Evolutionary conservation across 148 eudicot genomes (phyloP).

Genomic region (Rhododendron henanense): DNA sequence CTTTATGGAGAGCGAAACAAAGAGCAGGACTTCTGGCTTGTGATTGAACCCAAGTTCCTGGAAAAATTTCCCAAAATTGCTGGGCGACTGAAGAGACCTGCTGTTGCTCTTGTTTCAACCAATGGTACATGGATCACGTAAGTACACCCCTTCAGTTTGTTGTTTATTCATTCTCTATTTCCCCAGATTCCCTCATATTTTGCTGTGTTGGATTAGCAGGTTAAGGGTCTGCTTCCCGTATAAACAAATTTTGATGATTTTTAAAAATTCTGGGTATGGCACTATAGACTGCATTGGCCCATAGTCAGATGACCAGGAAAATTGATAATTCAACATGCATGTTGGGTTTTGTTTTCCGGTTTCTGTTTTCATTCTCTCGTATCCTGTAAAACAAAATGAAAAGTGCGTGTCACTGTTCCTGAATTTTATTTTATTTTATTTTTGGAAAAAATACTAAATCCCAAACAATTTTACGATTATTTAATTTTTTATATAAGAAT

Average conservation of each 20-base stretch:
- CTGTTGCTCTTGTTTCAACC: constrained; percentile 96
- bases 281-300: neutral
- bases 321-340: neutral
- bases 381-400: neutral
- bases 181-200: neutral
- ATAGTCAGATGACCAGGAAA: neutral
- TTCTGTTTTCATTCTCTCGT: neutral
- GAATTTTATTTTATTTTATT: neutral
- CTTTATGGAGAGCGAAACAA: constrained; percentile 51
- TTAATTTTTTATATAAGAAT: too few species aligned
- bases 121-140: constrained; percentile 98
- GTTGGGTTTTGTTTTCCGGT: neutral
- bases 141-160: constrained; percentile 15
- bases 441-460: too few species aligned
- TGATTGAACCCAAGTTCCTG: constrained; percentile 91
- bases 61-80: constrained; percentile 78
- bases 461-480: too few species aligned
- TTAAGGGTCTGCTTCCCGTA: too few species aligned
- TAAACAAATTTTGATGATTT: neutral
- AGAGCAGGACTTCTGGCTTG: constrained; percentile 97
- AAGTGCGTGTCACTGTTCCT: neutral
- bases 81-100: constrained; percentile 82
- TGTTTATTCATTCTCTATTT: constrained; percentile 9
- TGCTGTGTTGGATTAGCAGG: neutral
- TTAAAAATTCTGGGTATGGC: neutral